A percentile compares a stretch with the other conserved stretches of the same genome.
Evolutionary conservation across 1,139 yeast genomes (phyloP).

Genomic region (Insectozyma bohioensis): DNA sequence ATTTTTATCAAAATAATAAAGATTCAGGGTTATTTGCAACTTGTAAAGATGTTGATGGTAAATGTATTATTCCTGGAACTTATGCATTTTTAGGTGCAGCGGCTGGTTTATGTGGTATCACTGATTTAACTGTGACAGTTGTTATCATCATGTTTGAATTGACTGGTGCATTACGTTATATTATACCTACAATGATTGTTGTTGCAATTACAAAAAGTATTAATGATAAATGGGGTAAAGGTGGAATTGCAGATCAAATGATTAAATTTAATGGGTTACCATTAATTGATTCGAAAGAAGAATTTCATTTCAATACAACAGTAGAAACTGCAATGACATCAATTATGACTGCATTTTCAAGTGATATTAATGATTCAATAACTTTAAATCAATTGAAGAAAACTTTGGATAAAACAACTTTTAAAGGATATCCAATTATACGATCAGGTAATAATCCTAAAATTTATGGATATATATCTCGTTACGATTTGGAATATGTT

Average conservation of each 20-base stretch:
- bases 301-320: slow-evolving; percentile 51
- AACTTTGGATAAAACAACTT: slow-evolving; percentile 38
- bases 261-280: slow-evolving; percentile 88
- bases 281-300: slow-evolving; percentile 73
- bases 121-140: slow-evolving; percentile 87
- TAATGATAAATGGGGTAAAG: slow-evolving; percentile 71
- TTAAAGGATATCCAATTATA: slow-evolving; percentile 59
- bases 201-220: slow-evolving; percentile 87
- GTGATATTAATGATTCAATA: slow-evolving; percentile 29
- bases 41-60: slow-evolving; percentile 31
- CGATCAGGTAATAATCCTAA: slow-evolving; percentile 30
- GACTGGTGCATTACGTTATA: slow-evolving; percentile 88
- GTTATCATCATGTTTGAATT: slow-evolving; percentile 95
- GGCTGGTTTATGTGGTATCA: slow-evolving; percentile 90
- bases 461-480: slow-evolving; percentile 37
- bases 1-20: slow-evolving; percentile 45
- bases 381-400: slow-evolving; percentile 35
- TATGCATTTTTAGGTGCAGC: slow-evolving; percentile 98
- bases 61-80: slow-evolving; percentile 86
- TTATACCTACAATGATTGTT: slow-evolving; percentile 93
- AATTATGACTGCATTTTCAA: slow-evolving; percentile 50
- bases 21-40: slow-evolving; percentile 47
- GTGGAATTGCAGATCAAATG: slow-evolving; percentile 96
- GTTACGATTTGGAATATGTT: slow-evolving; percentile 30
- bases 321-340: slow-evolving; percentile 69